Evolutionary conservation across 1,139 yeast genomes (phyloP).

Genomic region (Magnusiomyces tetraspermus): DNA sequence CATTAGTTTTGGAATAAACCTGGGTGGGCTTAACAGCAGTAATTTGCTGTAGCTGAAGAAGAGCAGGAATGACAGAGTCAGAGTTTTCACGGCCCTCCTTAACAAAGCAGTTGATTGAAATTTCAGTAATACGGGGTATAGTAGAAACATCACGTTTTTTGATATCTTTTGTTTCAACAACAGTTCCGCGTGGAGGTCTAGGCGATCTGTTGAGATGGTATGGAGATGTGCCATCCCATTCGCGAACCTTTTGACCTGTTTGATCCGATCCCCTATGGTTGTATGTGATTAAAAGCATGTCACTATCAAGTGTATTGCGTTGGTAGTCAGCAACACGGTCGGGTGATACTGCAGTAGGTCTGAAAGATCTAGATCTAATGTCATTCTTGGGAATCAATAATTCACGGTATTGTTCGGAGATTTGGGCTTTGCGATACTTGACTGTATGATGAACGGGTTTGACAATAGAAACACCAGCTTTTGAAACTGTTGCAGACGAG

Average conservation of each 20-base stretch:
- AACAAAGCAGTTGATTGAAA: conserved; percentile 68
- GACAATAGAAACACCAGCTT: conserved; percentile 60
- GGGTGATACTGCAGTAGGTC: conserved; percentile 60
- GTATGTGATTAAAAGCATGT: conserved; percentile 68
- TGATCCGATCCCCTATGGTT: conserved; percentile 48
- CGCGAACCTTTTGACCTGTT: conserved; percentile 62
- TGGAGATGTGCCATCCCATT: conserved; percentile 86
- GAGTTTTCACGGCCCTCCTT: conserved; percentile 64
- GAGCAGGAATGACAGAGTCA: conserved; percentile 68
- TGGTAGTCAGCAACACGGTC: conserved; percentile 80
- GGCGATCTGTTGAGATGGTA: conserved; percentile 70
- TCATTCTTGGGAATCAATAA: conserved; percentile 50
- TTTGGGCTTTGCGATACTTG: conserved; percentile 55
- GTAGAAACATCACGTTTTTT: conserved; percentile 55
- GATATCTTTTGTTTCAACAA: conserved; percentile 63
- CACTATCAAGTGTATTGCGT: conserved; percentile 60
- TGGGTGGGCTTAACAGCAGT: conserved; percentile 79
- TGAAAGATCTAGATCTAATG: conserved; percentile 50
- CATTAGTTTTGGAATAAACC: conserved; percentile 66
- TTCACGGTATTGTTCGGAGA: conserved; percentile 52
- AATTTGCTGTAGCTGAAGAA: conserved; percentile 79
- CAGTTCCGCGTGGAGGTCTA: conserved; percentile 36
- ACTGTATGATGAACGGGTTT: conserved; percentile 89
- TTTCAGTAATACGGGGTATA: conserved; percentile 58
- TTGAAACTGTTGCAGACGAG: conserved; percentile 25